Base-by-base conservation (phyloP, 2,329 filamentous ascomycete genomes). In the Torrubiella hemipterigena region DNA sequence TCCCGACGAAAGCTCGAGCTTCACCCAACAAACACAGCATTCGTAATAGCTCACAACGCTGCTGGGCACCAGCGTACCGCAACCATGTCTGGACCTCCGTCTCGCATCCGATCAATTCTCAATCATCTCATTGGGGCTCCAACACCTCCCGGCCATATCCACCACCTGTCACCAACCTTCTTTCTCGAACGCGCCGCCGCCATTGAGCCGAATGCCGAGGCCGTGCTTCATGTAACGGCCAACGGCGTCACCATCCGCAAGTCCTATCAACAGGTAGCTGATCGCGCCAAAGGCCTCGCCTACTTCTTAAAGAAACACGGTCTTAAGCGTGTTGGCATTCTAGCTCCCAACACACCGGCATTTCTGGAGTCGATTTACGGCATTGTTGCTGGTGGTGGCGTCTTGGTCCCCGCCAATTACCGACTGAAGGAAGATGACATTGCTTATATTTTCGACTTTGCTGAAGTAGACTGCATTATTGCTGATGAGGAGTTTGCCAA, bases 361-460 rank as follows among this genome's bases (percentile, higher is more conserved):
- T 96, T 96, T 46, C 65, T 98, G 17, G 89, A 96, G 58, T 73
- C 77, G 6, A 83, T 94, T 38, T 98, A 84, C 49, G 91, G 82
- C 2, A 80, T 95, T 43, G 78, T 77, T 1, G 87, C 82, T 2
- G 82, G 82, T 1, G 85, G 85, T 2, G 82, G 68, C 7, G 72
- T 93, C 16, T 75, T 86, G 38, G 81, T 94, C 32, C 69, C 69
- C 2, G 69, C 55, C 17, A 75, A 75, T 46, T 70, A 70, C 45
- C 51, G 66, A 38, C 61, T 95, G 27, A 91, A 91, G 52, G 63
- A 71, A 21, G 83, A 87, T 38, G 91, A 98, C 47, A 79, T 98
- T 36, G 65, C 71, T 14, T 98, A 96, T 54, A 93, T 96, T 38
- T 84, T 98, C 47, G 73, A 78, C 24, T 89, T 87, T 58, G 75